Percentiles rank a stretch among this genome's conserved stretches.
phyloP scores from a whole-genome alignment of 177 flowering plant species.

The Vitis hybrid region DNA sequence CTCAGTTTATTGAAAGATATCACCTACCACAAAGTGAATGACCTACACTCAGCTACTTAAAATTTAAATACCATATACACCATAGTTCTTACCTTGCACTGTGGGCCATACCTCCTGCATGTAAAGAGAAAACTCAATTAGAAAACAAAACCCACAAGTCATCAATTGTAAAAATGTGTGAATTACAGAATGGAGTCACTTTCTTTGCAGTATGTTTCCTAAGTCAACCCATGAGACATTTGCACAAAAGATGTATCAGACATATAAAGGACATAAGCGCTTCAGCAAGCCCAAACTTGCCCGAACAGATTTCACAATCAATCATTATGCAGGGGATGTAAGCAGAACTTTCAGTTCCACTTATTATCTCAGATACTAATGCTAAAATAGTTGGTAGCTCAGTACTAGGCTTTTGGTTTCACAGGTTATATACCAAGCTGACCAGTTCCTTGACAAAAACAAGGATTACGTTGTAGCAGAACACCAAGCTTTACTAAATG shows the following conservation, averaged over 20 bases:
- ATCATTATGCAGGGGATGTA: slow-evolving; percentile 93
- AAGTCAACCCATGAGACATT: slow-evolving; percentile 87
- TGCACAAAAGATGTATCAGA: slow-evolving; percentile 90
- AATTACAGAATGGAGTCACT: slow-evolving; percentile 1
- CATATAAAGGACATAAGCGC: slow-evolving; percentile 69
- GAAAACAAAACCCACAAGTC: not conserved
- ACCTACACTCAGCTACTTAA: not conserved
- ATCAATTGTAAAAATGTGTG: not conserved
- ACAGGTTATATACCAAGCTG: slow-evolving; percentile 84
- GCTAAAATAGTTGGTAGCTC: not conserved
- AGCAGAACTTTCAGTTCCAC: slow-evolving; percentile 17
- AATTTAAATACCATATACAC: not conserved
- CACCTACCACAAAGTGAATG: not conserved
- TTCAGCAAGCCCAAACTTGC: slow-evolving; percentile 88
- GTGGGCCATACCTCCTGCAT: too few species aligned
- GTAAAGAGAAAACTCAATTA: too few species aligned
- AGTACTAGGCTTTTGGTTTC: slow-evolving; percentile 5
- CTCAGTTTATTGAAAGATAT: not conserved
- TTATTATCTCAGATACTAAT: not conserved
- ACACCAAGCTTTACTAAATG: slow-evolving; percentile 68
- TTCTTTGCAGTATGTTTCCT: slow-evolving; percentile 78
- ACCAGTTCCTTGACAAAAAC: slow-evolving; percentile 81
- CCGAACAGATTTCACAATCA: slow-evolving; percentile 76
- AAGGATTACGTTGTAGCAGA: slow-evolving; percentile 89
- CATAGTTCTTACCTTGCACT: not conserved